Base-by-base conservation (phyloP, 352 stramenopile species). In the Phytophthora nicotianae region DNA sequence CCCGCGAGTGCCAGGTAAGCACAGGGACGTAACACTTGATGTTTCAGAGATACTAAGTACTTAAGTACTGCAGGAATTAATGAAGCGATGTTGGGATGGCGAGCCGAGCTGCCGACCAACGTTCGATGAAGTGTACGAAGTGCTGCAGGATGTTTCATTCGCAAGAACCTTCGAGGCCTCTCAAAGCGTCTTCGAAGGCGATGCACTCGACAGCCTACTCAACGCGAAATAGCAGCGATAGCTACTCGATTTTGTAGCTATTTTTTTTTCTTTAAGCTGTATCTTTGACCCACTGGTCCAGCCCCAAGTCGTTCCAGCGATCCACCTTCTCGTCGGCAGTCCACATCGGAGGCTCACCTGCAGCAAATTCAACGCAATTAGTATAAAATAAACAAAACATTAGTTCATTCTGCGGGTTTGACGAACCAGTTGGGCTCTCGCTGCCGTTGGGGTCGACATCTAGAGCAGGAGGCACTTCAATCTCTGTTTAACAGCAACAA, bases 271-370 rank as follows among this genome's bases (percentile, higher is more conserved):
- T 5, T 45, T 64, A 83, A 9, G 69, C 63, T 6, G 65, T 66
- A 42, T 88, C 73, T 40, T 68, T 73, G 35, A 75, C 58, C 79
- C 83, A 90, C 38, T 83, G 50, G 45, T 93, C 83, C 35, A 95
- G 68, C 0, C 83, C 86, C 16, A 95, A 56, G 52, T 95, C 86
- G 58, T 86, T 91, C 86, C 86, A 95, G 10, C 79, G 78, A 59
- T 93, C 82, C 23, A 87, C 70, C 54, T 90, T 91, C 26, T 70
- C 72, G 20, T 89, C 81, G 0, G 72, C 81, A 14, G 63, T 57
- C 74, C 72, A 83, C 24, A 73, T 71, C 5, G 75, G 69, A 6
- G 74, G 70, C 40, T 92, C 86, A 16, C 75, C 79, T 90, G 27
- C 17, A 58, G 9, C 6, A 20, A 50, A 17, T 32, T 20, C 13